Evolutionary conservation across 768 basidiomycete species (phyloP), one percentile per base, ranked within the genome.

Genomic region (Boletellus ananas): DNA sequence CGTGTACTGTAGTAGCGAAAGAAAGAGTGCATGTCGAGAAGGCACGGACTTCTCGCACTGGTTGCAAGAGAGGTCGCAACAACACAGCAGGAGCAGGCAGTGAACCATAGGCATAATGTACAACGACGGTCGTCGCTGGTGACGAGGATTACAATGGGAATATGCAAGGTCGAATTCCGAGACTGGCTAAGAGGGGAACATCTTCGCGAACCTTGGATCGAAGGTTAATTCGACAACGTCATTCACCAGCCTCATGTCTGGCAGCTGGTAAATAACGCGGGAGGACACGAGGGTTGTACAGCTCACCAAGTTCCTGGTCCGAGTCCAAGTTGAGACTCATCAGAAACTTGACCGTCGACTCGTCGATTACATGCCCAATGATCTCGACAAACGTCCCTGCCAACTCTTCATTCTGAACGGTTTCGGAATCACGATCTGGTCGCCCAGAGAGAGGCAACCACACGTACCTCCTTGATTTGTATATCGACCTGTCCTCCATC

Each of bases 401-500:
- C 45, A 84, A 68, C 40, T 73, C 66, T 21, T 72, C 62, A 50
- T 72, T 74, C 76, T 80, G 45, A 35, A 34, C 27, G 25, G 39
- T 39, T 31, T 41, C 50, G 17, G 37, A 27, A 8, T 20, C 7
- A 13, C 54, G 31, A 51, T 43, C 27, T 17, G 44, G 44, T 16
- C n/a, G 6, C 23, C 35, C 9, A 39, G 34, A 20, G 31, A 17
- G n/a, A 38, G 18, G 34, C 14, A 20, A 34, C 52, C 20, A 25
- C 48, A 70, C 58, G n/a, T 42, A 82, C 83, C 49, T 64, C 54
- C 4, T 56, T 53, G n/a, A 79, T 58, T 13, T 61, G 59, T 17
- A 85, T 66, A 20, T 67, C 69, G 7, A 86, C 80, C 61, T 89
- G 71, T 0, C 79, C 83, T 1, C 81, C 84, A 58, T 91, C 90